phyloP scores from a whole-genome alignment of 139 green algal genomes.

The Gonium pectorale region DNA sequence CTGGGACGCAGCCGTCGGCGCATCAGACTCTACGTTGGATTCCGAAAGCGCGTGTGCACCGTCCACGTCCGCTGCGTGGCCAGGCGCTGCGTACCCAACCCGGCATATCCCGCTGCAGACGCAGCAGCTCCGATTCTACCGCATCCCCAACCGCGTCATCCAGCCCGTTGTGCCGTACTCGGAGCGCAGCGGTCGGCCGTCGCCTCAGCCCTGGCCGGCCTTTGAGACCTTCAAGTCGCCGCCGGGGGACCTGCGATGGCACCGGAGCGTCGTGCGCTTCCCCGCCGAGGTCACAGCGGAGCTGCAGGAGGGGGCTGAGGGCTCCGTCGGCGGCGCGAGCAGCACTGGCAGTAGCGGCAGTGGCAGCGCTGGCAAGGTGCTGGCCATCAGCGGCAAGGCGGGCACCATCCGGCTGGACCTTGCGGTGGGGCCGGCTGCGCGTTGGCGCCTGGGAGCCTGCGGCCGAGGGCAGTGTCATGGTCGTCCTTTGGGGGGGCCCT shows the following conservation, averaged over 20 bases:
- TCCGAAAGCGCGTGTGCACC: too few species aligned
- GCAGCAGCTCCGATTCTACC: slow-evolving; percentile 20
- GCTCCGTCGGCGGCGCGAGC: neutral
- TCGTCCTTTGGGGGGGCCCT: too few species aligned
- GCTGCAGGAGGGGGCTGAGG: neutral
- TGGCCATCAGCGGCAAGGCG: slow-evolving; percentile 52
- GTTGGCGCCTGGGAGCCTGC: too few species aligned
- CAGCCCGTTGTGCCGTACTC: slow-evolving; percentile 43
- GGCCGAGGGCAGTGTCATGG: too few species aligned
- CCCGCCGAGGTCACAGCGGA: slow-evolving; percentile 22
- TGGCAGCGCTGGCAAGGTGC: neutral
- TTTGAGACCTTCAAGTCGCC: slow-evolving; percentile 42
- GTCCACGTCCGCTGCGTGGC: too few species aligned
- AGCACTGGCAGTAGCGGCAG: too few species aligned
- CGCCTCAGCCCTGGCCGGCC: slow-evolving; percentile 47
- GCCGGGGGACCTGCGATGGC: slow-evolving; percentile 27
- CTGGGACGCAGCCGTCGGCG: too few species aligned
- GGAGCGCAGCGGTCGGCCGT: slow-evolving; percentile 17
- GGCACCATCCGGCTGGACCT: slow-evolving; percentile 47
- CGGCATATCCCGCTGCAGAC: neutral
- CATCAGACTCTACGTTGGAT: too few species aligned
- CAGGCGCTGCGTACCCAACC: too few species aligned
- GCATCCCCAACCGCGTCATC: slow-evolving; percentile 17
- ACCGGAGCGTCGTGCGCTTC: slow-evolving; percentile 51
- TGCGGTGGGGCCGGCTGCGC: neutral